A percentile compares a stretch with the other conserved stretches of the same genome.
Conservation (phyloP, 2,329 filamentous ascomycete species). For the Aureobasidium melanogenum region DNA sequence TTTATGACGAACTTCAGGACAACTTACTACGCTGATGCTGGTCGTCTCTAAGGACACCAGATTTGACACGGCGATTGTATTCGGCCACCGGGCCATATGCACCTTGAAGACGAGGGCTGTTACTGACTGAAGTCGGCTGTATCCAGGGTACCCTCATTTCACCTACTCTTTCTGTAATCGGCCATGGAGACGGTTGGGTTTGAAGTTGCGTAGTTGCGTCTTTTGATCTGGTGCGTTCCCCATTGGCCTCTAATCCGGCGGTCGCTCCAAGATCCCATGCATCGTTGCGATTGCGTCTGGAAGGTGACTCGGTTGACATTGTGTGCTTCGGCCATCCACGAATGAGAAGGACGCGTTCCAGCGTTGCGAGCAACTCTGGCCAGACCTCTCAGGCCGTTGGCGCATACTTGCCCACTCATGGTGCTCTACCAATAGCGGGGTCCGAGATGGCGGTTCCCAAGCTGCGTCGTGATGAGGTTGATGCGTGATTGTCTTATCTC, state of each 20-base stretch:
- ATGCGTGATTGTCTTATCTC: not conserved
- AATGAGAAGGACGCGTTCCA: not conserved
- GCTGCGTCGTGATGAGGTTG: not conserved
- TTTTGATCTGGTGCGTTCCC: not conserved
- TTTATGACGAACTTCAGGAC: not conserved
- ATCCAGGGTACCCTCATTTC: constrained; percentile 5
- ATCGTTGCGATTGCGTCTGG: not conserved
- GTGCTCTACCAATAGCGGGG: not conserved
- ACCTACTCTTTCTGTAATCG: constrained; percentile 20
- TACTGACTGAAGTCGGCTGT: not conserved
- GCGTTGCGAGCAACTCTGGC: not conserved
- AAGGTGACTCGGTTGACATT: not conserved
- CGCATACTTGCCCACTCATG: constrained; percentile 5
- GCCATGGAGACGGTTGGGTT: constrained; percentile 22
- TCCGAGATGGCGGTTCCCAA: not conserved
- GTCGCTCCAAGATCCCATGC: constrained; percentile 9
- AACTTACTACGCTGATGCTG: constrained; percentile 74
- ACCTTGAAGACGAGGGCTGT: constrained; percentile 10
- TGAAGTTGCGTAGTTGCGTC: not conserved
- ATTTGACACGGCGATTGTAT: constrained; percentile 73
- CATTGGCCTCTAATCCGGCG: not conserved
- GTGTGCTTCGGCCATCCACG: not conserved
- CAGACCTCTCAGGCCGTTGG: not conserved
- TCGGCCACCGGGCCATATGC: constrained; percentile 68
- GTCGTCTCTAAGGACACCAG: constrained; percentile 71